Evolutionary conservation across 106 monocot species (phyloP).

Genomic region (Dendrobium chrysotoxum): DNA sequence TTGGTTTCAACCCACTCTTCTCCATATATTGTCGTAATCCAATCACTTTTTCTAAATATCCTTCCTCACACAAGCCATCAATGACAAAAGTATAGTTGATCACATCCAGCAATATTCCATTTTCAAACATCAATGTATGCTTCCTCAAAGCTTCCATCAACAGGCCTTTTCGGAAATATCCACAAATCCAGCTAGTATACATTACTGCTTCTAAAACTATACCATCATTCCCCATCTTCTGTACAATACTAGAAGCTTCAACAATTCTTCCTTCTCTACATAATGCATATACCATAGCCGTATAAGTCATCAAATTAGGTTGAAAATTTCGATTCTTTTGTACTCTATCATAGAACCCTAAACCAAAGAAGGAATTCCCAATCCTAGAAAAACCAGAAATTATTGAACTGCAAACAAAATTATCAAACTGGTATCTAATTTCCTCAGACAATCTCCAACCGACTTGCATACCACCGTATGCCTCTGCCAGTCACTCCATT

Average conservation of each 20-base stretch:
- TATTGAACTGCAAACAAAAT: slow-evolving; percentile 49
- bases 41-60: slow-evolving; percentile 61
- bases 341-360: slow-evolving; percentile 38
- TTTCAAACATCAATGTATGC: slow-evolving; percentile 42
- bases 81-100: slow-evolving; percentile 46
- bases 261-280: slow-evolving; percentile 32
- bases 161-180: slow-evolving; percentile 33
- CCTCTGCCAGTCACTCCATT: too few relatives aligned
- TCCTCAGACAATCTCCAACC: too few relatives aligned
- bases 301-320: slow-evolving; percentile 45
- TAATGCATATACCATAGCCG: slow-evolving; percentile 50
- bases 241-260: slow-evolving; percentile 42
- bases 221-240: slow-evolving; percentile 34
- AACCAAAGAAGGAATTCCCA: slow-evolving; percentile 32
- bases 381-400: slow-evolving; percentile 50
- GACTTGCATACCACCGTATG: too few relatives aligned
- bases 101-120: slow-evolving; percentile 35
- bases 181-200: slow-evolving; percentile 40
- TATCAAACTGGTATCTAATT: slow-evolving; percentile 26
- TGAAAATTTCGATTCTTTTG: slow-evolving; percentile 19
- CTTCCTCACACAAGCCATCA: slow-evolving; percentile 63
- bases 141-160: slow-evolving; percentile 47
- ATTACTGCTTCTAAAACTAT: slow-evolving; percentile 41
- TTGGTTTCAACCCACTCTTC: slow-evolving; percentile 26
- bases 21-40: slow-evolving; percentile 43